These are phyloP conservation scores for Pythium aphanidermatum DNA, from an alignment of 352 stramenopile genomes.

Conservation along the genomic window DNA sequence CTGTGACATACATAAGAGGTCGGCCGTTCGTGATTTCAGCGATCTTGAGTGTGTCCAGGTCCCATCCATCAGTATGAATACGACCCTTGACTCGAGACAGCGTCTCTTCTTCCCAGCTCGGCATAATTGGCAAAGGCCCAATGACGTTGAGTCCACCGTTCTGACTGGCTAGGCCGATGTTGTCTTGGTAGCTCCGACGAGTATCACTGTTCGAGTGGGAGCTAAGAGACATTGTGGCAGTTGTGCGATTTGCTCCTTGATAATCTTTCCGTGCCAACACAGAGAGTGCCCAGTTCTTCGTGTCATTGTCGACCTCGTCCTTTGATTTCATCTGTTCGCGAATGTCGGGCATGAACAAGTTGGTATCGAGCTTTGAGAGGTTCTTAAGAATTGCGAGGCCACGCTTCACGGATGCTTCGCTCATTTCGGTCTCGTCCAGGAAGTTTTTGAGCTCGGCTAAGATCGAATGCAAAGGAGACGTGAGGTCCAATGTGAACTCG, in stretches of 20 bases:
- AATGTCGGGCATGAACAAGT: slow-evolving; percentile 79
- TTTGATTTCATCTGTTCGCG: slow-evolving; percentile 76
- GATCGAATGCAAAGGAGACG: slow-evolving; percentile 61
- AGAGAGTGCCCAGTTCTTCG: slow-evolving; percentile 76
- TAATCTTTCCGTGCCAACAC: slow-evolving; percentile 75
- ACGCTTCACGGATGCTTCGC: slow-evolving; percentile 41
- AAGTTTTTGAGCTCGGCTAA: slow-evolving; percentile 75
- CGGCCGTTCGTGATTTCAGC: slow-evolving; percentile 56
- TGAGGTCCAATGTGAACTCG: slow-evolving; percentile 71
- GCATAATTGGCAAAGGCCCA: slow-evolving; percentile 44
- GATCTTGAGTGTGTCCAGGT: slow-evolving; percentile 65
- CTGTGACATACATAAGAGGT: slow-evolving; percentile 76
- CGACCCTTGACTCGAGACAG: slow-evolving; percentile 36
- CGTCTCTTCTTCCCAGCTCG: slow-evolving; percentile 47
- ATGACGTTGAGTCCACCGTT: slow-evolving; percentile 21
- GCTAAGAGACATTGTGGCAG: slow-evolving; percentile 50
- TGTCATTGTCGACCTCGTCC: slow-evolving; percentile 74
- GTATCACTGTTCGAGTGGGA: slow-evolving; percentile 69
- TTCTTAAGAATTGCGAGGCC: slow-evolving; percentile 60
- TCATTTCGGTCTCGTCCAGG: slow-evolving; percentile 63
- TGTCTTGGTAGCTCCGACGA: slow-evolving; percentile 48
- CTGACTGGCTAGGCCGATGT: slow-evolving; percentile 22
- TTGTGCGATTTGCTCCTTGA: slow-evolving; percentile 40
- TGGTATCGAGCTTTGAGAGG: slow-evolving; percentile 70
- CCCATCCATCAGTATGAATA: slow-evolving; percentile 66